Evolutionary conservation across 345 rosid genomes (phyloP), one percentile per base, ranked within the genome.

Genomic region (Citrus glauca): DNA sequence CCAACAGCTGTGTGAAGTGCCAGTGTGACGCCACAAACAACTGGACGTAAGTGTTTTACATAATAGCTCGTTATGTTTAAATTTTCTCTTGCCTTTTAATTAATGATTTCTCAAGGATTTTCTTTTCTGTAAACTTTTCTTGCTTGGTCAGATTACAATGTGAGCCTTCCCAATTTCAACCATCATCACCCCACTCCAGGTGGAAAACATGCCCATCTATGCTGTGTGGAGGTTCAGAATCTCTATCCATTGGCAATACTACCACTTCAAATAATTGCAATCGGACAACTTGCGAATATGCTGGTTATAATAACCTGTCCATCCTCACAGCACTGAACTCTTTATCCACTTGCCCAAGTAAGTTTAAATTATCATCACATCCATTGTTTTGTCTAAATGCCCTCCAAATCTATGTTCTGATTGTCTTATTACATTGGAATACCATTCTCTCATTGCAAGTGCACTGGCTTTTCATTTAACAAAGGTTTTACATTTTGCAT

Each of bases 131-230:
- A 7, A 61, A 72, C 22, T 79, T 78, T 63, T 66, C 13, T 35
- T 66, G 42, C 56, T 57, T 40, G 78, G 71, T 78, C 93, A 95
- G 99, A 73, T 80, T 95, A 74, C 86, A 84, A 48, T 94, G 98
- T 45, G 83, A 90, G 77, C 87, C 94, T 5, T 83, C 94, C 11
- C 81, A 78, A 74, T 66, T 76, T 28, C 72, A 24, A 27, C 78
- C 83, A 27, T 5, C 84, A 30, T 5, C 19, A 20, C 5, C 1
- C 4, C 1, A 30, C 13, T 59, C 91, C 9, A 74, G 20, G 1
- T 71, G 87, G 93, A 20, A 48, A 5, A 71, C 82, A 1, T 97
- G 98, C 78, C 91, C 93, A 6, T 59, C 90, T 5, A 55, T 87
- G 91, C 85, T 4, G 66, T 94, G 99, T 78, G 78, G 40, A 64